These are phyloP conservation scores for Zoysia pacifica DNA, from an alignment of 176 grass and related monocot genomes.

Conservation along the genomic window DNA sequence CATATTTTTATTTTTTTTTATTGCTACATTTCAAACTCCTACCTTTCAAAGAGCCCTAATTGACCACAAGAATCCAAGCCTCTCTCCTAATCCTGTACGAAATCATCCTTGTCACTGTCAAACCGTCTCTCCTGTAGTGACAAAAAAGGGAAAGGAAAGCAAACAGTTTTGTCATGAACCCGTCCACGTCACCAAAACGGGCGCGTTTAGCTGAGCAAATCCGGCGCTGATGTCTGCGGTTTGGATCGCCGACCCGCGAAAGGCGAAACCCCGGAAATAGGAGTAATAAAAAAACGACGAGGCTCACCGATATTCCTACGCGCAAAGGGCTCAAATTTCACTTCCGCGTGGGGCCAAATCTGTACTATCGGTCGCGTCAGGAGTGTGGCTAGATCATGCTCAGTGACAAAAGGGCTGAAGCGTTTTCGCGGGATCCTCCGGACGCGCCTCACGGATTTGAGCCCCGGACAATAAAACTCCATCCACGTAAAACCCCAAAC, in stretches of 20 bases:
- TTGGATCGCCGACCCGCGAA: slow-evolving; percentile 17
- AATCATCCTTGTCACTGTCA: too few relatives aligned
- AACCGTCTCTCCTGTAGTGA: too few relatives aligned
- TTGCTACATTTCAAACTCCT: too few relatives aligned
- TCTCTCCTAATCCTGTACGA: too few relatives aligned
- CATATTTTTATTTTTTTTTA: too few relatives aligned
- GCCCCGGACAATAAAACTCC: slow-evolving; percentile 36
- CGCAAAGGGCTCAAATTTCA: neutral
- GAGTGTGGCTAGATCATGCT: accelerated
- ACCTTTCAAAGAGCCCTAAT: too few relatives aligned
- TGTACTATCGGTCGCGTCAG: neutral
- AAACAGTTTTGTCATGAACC: too few relatives aligned
- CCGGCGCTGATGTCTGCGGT: neutral
- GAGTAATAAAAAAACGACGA: neutral
- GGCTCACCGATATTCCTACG: too few relatives aligned
- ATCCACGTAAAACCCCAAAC: neutral
- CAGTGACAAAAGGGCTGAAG: neutral
- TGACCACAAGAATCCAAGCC: too few relatives aligned
- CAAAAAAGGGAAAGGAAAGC: too few relatives aligned
- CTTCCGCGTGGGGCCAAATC: neutral
- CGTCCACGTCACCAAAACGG: neutral
- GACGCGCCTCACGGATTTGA: slow-evolving; percentile 48
- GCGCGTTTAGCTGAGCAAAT: neutral
- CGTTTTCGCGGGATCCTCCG: neutral
- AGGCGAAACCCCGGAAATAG: neutral